A percentile compares a stretch with the other conserved stretches of the same genome.
These are phyloP conservation scores for Achaetomiella virescens DNA, from an alignment of 495 filamentous ascomycete genomes.

Conservation along the genomic window DNA sequence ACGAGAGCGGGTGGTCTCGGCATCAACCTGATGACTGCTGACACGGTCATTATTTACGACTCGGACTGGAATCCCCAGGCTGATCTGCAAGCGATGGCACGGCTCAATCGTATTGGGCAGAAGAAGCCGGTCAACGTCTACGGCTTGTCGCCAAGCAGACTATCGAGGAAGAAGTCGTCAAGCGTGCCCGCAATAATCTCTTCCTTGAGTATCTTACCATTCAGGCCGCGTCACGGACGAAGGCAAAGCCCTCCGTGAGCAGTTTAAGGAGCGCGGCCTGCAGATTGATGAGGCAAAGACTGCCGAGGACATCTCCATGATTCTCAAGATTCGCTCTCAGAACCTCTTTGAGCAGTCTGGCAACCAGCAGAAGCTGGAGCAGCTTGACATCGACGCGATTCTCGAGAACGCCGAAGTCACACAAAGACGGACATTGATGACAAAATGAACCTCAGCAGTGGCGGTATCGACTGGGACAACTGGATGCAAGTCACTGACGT, in stretches of 20 bases:
- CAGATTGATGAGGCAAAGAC: conserved; percentile 69
- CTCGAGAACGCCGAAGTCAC: conserved; percentile 90
- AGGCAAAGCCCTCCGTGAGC: conserved; percentile 63
- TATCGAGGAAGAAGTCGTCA: conserved; percentile 94
- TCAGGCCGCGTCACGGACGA: conserved; percentile 91
- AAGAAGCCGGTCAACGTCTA: conserved; percentile 94
- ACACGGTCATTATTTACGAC: conserved; percentile 96
- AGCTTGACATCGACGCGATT: conserved; percentile 97
- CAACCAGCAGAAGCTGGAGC: conserved; percentile 92
- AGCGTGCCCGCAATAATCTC: conserved; percentile 92
- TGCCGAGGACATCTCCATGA: conserved; percentile 84
- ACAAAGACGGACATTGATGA: conserved; percentile 84
- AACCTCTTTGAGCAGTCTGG: conserved; percentile 96
- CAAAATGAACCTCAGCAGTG: conserved; percentile 52
- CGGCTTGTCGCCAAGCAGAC: conserved; percentile 95
- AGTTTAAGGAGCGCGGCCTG: conserved; percentile 48
- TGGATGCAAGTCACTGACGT: conserved; percentile 93
- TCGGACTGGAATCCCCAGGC: conserved; percentile 99
- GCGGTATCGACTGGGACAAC: conserved; percentile 88
- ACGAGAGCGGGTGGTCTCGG: conserved; percentile 93
- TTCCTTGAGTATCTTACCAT: conserved; percentile 98
- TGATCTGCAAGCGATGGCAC: conserved; percentile 96
- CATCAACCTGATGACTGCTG: conserved; percentile 98
- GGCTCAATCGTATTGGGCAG: conserved; percentile 95
- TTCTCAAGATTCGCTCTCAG: conserved; percentile 86